A percentile compares a stretch with the other conserved stretches of the same genome.
Evolutionary conservation across 139 green algal genomes (phyloP).

Genomic region (Chlorella ohadii): DNA sequence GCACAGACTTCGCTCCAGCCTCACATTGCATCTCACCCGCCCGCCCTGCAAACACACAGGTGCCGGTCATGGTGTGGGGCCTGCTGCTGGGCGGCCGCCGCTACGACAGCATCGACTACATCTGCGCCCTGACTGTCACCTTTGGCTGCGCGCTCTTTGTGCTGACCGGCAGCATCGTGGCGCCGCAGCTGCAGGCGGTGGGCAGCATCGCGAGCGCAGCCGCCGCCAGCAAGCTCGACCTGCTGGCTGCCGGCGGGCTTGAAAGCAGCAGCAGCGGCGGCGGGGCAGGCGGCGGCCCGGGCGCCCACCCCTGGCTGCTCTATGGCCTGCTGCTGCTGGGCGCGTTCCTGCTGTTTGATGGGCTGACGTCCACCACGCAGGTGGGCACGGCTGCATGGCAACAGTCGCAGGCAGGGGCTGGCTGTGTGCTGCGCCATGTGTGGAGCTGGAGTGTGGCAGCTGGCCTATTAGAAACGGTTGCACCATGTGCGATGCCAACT

Average conservation of each 20-base stretch:
- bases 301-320: conserved; percentile 19
- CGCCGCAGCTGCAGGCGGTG: conserved; percentile 3
- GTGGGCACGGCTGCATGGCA: no score
- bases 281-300: not conserved
- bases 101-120: conserved; percentile 73
- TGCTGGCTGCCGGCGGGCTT: not conserved
- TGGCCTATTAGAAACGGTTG: no score
- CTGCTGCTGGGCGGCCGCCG: conserved; percentile 23
- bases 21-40: no score
- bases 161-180: conserved; percentile 47
- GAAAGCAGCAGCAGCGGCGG: not conserved
- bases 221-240: not conserved
- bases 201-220: not conserved
- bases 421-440: no score
- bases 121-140: conserved; percentile 80
- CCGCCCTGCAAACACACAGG: no score
- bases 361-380: conserved; percentile 98
- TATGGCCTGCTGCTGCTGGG: conserved; percentile 79
- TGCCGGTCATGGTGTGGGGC: conserved; percentile 53
- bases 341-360: conserved; percentile 94
- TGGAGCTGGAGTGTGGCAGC: no score
- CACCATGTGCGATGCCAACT: no score
- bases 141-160: conserved; percentile 90
- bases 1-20: no score
- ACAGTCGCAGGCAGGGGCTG: no score